Percentiles rank a stretch among this genome's conserved stretches.
phyloP scores from a whole-genome alignment of 768 basidiomycete species.

The Lactarius akahatsu region DNA sequence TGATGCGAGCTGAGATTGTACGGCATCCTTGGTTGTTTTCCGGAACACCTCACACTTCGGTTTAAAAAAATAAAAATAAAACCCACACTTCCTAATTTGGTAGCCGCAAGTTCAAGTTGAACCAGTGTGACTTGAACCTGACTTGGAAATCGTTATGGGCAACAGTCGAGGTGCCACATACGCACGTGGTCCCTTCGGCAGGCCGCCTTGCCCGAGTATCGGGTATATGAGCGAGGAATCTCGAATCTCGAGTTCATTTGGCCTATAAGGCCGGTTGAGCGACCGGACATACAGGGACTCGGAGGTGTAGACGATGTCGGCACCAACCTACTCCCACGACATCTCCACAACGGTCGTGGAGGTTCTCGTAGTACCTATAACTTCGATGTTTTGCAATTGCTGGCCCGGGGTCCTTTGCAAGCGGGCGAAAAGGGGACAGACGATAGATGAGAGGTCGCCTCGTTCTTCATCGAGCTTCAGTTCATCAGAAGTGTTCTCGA shows the following conservation, averaged over 20 bases:
- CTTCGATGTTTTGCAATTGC: slow-evolving; percentile 34
- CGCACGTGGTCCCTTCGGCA: slow-evolving; percentile 45
- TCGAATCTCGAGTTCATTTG: slow-evolving; percentile 29
- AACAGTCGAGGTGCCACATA: not conserved
- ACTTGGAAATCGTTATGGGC: too few species aligned
- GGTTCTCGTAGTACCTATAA: slow-evolving; percentile 31
- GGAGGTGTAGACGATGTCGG: too few species aligned
- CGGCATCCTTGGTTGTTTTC: too few species aligned
- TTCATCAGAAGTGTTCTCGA: too few species aligned
- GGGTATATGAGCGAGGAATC: slow-evolving; percentile 37
- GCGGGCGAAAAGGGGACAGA: not conserved
- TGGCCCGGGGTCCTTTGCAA: slow-evolving; percentile 40
- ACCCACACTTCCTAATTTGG: too few species aligned
- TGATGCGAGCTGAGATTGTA: not conserved
- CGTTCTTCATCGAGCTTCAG: too few species aligned
- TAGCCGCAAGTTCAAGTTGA: too few species aligned
- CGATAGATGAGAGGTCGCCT: not conserved
- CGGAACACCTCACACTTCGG: too few species aligned
- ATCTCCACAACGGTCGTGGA: slow-evolving; percentile 40
- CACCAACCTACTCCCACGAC: slow-evolving; percentile 27
- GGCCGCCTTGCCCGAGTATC: slow-evolving; percentile 41
- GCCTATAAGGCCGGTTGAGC: slow-evolving; percentile 29
- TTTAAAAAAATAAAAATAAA: too few species aligned
- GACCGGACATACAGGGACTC: too few species aligned
- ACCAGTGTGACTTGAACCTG: too few species aligned